Evolutionary conservation across 2,329 filamentous ascomycete genomes (phyloP), one percentile per base, ranked within the genome.

Genomic region (Ceratocystis papillata): DNA sequence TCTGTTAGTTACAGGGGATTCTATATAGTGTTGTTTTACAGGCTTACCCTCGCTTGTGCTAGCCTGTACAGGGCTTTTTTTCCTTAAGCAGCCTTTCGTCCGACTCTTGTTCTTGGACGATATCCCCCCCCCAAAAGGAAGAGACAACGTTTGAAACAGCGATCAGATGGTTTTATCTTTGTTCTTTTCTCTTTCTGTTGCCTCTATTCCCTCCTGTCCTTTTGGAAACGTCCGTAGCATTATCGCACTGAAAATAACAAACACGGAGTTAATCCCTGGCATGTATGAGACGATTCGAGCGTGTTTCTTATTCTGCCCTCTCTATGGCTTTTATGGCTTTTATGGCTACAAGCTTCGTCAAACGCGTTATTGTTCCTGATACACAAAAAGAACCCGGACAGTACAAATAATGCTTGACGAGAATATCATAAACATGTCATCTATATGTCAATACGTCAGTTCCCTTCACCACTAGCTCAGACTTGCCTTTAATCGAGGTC

Each of bases 401-500:
- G 59, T 41, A 53, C 8, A 37, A 53, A 50, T 12, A 53, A 64
- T 41, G 20, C 5, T 28, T 20, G 22, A 25, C 5, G 4, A 63
- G 17, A 12, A 63, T 10, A 15, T 50, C 46, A 50, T 22, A 10
- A 20, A 50, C 46, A 50, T 28, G 53, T 57, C 53, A 57, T 57
- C 15, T 15, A 57, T 57, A 57, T 30, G 53, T n/a, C 53, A 57
- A 12, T 12, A 20, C 10, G 20, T 53, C 59, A 33, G 30, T 33
- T 33, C 30, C 30, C 6, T 57, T 10, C 22, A 30, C 44, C 45
- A 44, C 64, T 73, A 77, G 80, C 83, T 85, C 83, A 85, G 82
- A 83, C 81, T 84, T 85, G 83, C 83, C 83, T 85, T 85, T 68
- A 81, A 80, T 65, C 75, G 70, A 77, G 80, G 73, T 83, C 80